Evolutionary conservation across 495 filamentous ascomycete genomes (phyloP).

Genomic region (Penicillium taxi): DNA sequence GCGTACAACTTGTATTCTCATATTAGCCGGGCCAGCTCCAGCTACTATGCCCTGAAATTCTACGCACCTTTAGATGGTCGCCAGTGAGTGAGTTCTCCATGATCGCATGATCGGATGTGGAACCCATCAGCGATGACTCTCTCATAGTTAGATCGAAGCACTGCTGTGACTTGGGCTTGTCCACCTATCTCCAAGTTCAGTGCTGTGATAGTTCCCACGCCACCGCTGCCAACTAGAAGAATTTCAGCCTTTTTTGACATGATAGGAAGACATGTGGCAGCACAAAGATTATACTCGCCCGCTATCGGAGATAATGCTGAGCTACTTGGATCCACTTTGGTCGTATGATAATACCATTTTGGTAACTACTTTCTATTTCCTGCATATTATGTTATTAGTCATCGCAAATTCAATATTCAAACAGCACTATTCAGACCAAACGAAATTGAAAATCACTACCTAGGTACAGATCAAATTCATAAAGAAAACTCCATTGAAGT

Average conservation of each 20-base stretch:
- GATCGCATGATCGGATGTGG: slow-evolving; percentile 38
- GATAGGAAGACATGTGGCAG: not conserved
- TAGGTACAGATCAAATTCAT: no score
- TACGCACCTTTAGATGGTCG: slow-evolving; percentile 13
- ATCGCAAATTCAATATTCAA: no score
- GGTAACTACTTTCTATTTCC: no score
- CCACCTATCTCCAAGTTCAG: not conserved
- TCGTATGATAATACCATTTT: no score
- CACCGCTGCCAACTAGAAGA: slow-evolving; percentile 15
- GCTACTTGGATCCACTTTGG: no score
- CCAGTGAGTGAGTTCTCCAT: slow-evolving; percentile 20
- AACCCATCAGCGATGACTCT: slow-evolving; percentile 37
- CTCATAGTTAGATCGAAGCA: slow-evolving; percentile 2
- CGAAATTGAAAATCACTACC: no score
- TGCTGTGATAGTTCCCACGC: not conserved
- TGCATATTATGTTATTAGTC: no score
- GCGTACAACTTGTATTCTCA: no score
- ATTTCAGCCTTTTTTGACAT: slow-evolving; percentile 3
- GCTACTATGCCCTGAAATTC: not conserved
- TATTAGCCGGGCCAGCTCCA: not conserved
- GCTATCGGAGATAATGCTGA: no score
- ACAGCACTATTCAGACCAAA: no score
- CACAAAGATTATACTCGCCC: no score
- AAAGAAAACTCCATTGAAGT: no score
- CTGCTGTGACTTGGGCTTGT: slow-evolving; percentile 1